These are phyloP conservation scores for Cryptococcus jaspeensis DNA, from an alignment of 1,284 basidiomycete species.

Conservation along the genomic window DNA sequence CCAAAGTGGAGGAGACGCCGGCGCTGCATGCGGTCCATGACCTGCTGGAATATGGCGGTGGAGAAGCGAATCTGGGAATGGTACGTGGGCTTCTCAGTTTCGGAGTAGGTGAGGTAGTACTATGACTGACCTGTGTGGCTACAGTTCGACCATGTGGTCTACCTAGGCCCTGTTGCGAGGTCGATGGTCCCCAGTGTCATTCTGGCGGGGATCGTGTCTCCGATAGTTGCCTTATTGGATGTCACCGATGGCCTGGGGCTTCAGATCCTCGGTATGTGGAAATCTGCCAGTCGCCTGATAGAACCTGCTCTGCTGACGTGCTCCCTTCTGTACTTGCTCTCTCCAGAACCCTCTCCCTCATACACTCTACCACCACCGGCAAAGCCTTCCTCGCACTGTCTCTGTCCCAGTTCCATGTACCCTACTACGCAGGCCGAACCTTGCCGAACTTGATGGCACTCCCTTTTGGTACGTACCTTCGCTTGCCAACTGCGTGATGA, in stretches of 20 bases:
- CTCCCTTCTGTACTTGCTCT: no score
- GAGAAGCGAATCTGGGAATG: background rate
- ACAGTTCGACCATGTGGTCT: background rate
- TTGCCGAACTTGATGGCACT: conserved; percentile 92
- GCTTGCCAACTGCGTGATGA: no score
- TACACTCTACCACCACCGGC: background rate
- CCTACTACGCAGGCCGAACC: conserved; percentile 89
- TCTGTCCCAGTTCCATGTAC: conserved; percentile 82
- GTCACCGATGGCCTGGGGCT: background rate
- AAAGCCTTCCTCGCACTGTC: conserved; percentile 55
- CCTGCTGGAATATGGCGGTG: conserved; percentile 60
- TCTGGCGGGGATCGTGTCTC: background rate
- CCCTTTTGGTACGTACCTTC: no score
- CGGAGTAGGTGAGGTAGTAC: background rate
- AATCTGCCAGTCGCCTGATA: no score
- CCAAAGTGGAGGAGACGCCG: conserved; percentile 97
- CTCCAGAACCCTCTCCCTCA: no score
- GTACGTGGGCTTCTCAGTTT: background rate
- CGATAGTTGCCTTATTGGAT: background rate
- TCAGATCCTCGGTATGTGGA: background rate
- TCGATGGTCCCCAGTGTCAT: background rate
- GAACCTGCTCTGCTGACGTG: no score
- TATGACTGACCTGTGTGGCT: background rate
- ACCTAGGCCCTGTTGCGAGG: background rate
- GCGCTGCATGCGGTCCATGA: conserved; percentile 91